phyloP scores from a whole-genome alignment of 2,329 filamentous ascomycete genomes.

The Arthrobotrys conoides region DNA sequence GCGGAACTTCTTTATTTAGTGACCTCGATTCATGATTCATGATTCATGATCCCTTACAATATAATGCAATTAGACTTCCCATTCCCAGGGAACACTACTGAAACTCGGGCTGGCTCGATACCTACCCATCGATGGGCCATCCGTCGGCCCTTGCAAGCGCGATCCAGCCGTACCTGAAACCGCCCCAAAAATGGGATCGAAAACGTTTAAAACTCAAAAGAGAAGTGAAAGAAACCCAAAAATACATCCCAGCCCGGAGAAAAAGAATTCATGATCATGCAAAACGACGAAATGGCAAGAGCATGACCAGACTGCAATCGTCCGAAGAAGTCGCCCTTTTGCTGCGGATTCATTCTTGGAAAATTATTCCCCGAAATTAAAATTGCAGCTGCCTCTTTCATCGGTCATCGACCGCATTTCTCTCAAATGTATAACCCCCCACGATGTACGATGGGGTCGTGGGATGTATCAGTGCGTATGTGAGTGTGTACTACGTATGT shows the following conservation, averaged over 20 bases:
- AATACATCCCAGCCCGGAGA: conserved; percentile 33
- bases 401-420: conserved; percentile 33
- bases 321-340: conserved; percentile 35
- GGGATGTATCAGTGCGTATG: conserved; percentile 13
- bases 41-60: conserved; percentile 26
- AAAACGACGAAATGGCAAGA: conserved; percentile 55
- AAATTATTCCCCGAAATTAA: conserved; percentile 38
- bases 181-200: conserved; percentile 42
- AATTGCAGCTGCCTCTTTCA: conserved; percentile 48
- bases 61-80: conserved; percentile 20
- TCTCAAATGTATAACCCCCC: conserved; percentile 30
- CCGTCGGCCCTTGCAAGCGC: conserved; percentile 41
- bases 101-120: conserved; percentile 36
- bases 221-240: conserved; percentile 25
- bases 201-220: conserved; percentile 50
- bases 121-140: conserved; percentile 30
- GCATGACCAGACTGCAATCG: conserved; percentile 51
- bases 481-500: not conserved
- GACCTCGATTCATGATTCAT: conserved; percentile 25
- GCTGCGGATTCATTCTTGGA: conserved; percentile 54
- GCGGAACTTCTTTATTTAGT: conserved; percentile 43
- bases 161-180: conserved; percentile 61
- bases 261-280: conserved; percentile 44
- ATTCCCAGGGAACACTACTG: conserved; percentile 35
- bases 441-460: conserved; percentile 27